Percentiles rank a stretch among this genome's conserved stretches.
Conservation (phyloP, 768 basidiomycete genomes). For the Omphalotus guepiniiformis region DNA sequence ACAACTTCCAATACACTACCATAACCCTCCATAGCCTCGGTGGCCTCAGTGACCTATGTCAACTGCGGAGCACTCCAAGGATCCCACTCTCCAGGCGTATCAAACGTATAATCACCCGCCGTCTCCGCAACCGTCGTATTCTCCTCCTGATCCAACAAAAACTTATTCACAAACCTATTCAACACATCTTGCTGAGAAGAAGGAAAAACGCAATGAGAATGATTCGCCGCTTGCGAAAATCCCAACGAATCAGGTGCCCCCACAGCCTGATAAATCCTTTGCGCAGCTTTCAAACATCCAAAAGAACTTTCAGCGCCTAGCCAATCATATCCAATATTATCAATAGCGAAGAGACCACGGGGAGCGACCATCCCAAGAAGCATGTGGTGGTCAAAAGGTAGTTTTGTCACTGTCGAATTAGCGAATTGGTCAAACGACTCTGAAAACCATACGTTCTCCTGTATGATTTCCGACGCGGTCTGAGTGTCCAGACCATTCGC, state of each 20-base stretch:
- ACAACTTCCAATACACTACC: no score
- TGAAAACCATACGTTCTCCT: slow-evolving; percentile 63
- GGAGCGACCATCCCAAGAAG: slow-evolving; percentile 55
- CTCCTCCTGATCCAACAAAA: slow-evolving; percentile 45
- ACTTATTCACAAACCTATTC: slow-evolving; percentile 52
- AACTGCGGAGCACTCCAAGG: no score
- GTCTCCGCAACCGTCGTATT: no score
- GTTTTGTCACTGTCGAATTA: slow-evolving; percentile 35
- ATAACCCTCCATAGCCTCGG: no score
- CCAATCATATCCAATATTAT: slow-evolving; percentile 56
- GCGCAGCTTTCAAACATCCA: slow-evolving; percentile 48
- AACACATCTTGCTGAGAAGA: slow-evolving; percentile 38
- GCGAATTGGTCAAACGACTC: slow-evolving; percentile 44
- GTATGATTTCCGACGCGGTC: slow-evolving; percentile 54
- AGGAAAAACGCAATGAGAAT: slow-evolving; percentile 55
- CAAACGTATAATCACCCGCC: no score
- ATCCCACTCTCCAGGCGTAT: no score
- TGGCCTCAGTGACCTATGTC: no score
- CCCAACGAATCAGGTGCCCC: slow-evolving; percentile 45
- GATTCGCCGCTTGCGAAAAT: slow-evolving; percentile 49
- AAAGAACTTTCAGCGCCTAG: slow-evolving; percentile 46
- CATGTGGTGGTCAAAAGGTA: slow-evolving; percentile 60
- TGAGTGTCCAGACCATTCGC: slow-evolving; percentile 41
- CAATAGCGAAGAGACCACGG: slow-evolving; percentile 46
- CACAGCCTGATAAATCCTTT: slow-evolving; percentile 47